Conservation (phyloP, 768 basidiomycete genomes). For the Suillus weaverae region DNA sequence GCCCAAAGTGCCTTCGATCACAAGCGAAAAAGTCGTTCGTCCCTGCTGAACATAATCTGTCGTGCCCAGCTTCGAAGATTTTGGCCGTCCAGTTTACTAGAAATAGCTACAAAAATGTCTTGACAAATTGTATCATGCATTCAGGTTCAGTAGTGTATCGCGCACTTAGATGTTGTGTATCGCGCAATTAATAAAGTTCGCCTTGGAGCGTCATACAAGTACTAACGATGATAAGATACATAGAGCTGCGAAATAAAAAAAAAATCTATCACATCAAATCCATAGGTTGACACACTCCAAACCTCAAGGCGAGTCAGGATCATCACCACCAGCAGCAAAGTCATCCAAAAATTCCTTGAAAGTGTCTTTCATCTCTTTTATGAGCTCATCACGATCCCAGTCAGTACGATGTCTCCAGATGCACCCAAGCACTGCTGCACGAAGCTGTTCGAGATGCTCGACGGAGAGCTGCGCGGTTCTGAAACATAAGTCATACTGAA, state of each 20-base stretch:
- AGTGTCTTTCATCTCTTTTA: constrained; percentile 57
- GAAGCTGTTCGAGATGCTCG: constrained; percentile 92
- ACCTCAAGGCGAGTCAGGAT: constrained; percentile 10
- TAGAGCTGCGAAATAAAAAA: constrained; percentile 13
- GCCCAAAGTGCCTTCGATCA: no score
- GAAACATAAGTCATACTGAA: constrained; percentile 51
- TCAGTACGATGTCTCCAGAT: constrained; percentile 83
- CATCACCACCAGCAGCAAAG: constrained; percentile 36
- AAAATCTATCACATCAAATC: constrained; percentile 13
- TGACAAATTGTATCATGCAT: no score
- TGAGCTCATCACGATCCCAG: constrained; percentile 77
- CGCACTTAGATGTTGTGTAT: no score
- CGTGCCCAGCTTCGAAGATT: no score
- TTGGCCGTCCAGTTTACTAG: no score
- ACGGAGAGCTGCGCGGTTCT: constrained; percentile 64
- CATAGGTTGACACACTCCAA: not conserved
- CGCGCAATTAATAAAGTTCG: no score
- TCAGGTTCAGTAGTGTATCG: no score
- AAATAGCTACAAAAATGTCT: no score
- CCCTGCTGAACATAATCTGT: no score
- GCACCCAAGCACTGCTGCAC: constrained; percentile 74
- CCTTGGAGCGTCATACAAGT: not conserved
- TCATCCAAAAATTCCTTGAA: constrained; percentile 69
- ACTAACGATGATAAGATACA: constrained; percentile 21
- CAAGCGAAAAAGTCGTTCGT: no score